Conservation (phyloP, 441 rosid species). For the Brassica hybrid region DNA sequence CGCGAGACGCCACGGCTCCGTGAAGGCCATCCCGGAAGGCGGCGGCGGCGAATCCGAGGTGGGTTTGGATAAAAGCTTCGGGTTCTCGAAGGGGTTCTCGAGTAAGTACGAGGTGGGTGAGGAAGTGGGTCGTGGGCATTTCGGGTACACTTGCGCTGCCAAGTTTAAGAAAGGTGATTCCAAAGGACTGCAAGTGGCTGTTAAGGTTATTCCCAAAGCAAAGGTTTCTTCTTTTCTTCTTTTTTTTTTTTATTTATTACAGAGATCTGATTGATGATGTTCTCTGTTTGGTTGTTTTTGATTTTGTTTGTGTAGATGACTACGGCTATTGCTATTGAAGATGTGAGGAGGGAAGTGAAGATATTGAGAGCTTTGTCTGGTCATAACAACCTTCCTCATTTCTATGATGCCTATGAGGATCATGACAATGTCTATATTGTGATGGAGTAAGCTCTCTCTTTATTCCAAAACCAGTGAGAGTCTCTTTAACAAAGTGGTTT, state of each 20-base stretch:
- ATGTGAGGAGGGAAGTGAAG: conserved; percentile 97
- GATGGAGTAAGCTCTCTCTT: conserved; percentile 80
- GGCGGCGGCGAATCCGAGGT: conserved; percentile 67
- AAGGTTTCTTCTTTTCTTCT: conserved; percentile 54
- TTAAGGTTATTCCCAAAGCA: conserved; percentile 86
- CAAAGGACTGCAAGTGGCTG: conserved; percentile 88
- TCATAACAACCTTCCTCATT: conserved; percentile 75
- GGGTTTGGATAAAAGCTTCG: conserved; percentile 82
- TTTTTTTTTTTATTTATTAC: background rate
- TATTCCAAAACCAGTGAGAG: background rate
- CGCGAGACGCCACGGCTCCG: conserved; percentile 90
- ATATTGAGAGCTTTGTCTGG: conserved; percentile 92
- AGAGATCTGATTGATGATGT: conserved; percentile 38
- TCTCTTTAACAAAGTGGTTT: conserved; percentile 1
- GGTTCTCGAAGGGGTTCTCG: conserved; percentile 81
- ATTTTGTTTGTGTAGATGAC: conserved; percentile 70
- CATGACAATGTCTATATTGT: conserved; percentile 88
- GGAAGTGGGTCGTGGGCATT: conserved; percentile 93
- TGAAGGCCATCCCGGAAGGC: conserved; percentile 78
- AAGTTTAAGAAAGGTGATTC: conserved; percentile 88
- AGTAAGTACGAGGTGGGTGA: conserved; percentile 88
- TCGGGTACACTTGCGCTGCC: conserved; percentile 88
- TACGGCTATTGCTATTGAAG: conserved; percentile 96
- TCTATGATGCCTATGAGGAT: conserved; percentile 92
- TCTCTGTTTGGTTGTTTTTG: background rate